Evolutionary conservation across 2,329 filamentous ascomycete species (phyloP), one percentile per base, ranked within the genome.

Genomic region (Sporothrix luriei): DNA sequence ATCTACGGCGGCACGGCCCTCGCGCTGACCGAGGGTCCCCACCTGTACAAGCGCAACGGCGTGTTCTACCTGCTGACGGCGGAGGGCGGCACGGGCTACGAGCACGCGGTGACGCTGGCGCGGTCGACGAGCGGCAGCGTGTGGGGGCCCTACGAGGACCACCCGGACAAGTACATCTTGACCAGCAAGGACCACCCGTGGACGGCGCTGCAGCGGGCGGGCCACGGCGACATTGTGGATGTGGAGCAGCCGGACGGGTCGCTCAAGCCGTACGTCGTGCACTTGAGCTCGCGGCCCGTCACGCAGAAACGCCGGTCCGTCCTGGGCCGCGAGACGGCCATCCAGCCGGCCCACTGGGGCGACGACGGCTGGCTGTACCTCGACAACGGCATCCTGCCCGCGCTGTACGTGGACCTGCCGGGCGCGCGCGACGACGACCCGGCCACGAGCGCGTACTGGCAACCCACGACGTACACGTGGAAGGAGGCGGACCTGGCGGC

Each of bases 331-430:
- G 85, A 87, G 76, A 87, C 85, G 0, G 79, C 80, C 0, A 85
- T 89, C 24, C 87, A 89, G 73, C 84, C 88, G 73, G 85, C 83
- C 0, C 84, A 82, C 75, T 89, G 87, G 87, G 78, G 74, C 0
- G 79, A 84, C 13, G 85, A 89, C 59, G 87, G 86, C 74, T 89
- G 87, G 87, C 79, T 88, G 4, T 88, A 88, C 71, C 79, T 89
- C 57, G 88, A 88, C 76, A 79, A 84, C 68, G 86, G 87, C 0
- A 85, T 85, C 0, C 80, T 85, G 11, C 85, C 85, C 0, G 85
- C 82, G 0, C 78, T 89, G 2, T 76, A 79, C 67, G 84, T 87
- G 40, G 82, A 87, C 14, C 76, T 87, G 0, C 84, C 83, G 0
- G 84, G 78, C 0, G 75, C 75, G 0, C 78, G 80, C n/a, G 80